Base-by-base conservation (phyloP, 2,329 filamentous ascomycete species). In the Sclerotinia minor region DNA sequence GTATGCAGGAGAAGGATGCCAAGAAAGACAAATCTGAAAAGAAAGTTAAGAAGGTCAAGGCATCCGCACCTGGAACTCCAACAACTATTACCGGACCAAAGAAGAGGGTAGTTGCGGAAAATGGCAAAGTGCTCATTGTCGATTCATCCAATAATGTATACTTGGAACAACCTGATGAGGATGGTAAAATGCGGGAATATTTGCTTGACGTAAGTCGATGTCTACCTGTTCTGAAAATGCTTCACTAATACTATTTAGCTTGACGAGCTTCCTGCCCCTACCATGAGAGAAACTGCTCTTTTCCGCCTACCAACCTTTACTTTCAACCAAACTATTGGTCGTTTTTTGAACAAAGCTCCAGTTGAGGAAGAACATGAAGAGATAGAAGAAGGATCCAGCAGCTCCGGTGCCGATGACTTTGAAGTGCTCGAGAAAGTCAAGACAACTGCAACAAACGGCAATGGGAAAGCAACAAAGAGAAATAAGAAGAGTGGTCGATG, bases 111-210 rank as follows among this genome's bases (percentile, higher is more conserved):
- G 87, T 94, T 35, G 94, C 94, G 2, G 91, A 97, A 82, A 99
- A 99, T 75, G 95, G 95, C 73, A 99, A 98, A 82, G 84, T 96
- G 0, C 83, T 99, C 49, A 89, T 99, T 67, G 95, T 99, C 5
- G 94, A 99, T 79, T 92, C 92, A 0, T 83, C 90, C 13, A 95
- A 95, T 38, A 93, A 97, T 74, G 95, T 99, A 17, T 99, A 92
- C 77, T 83, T 99, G n/a, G 94, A 98, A 79, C 92, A 96, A 76
- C 86, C 92, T 74, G 92, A 92, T 64, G 93, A 94, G 73, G 92
- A 97, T 32, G 95, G 95, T 65, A 87, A 91, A 67, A 85, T 87
- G 44, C 86, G 91, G 73, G 92, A 97, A 77, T 96, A 89, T 77
- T 81, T 97, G 71, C 87, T 99, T 69, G 94, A 99, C 78, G 88